Evolutionary conservation across 2,329 filamentous ascomycete species (phyloP), one percentile per base, ranked within the genome.

Genomic region (Anisogramma anomala): DNA sequence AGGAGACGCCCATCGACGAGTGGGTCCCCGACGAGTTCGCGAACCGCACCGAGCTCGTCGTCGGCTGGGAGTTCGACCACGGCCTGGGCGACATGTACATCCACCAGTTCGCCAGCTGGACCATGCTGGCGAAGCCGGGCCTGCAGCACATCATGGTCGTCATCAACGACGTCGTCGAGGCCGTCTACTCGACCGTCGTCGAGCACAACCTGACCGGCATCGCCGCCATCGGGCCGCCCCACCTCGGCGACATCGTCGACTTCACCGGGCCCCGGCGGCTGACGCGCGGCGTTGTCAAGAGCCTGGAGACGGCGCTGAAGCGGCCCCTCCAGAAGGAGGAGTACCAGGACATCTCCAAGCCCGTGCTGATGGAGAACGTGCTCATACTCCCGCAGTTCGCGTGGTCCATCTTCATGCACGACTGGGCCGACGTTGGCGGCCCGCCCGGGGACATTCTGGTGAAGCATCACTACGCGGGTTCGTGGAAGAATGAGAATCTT

Each of bases 1-100:
- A 5, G 6, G 55, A 76, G n/a, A 63, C 63, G 17, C 66, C 72
- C 0, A 56, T 77, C 37, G 56, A 68, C 31, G 28, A 46, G 2
- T 58, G 55, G 55, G 43, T 57, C 2, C 53, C 53, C 3, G 32
- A 36, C 11, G 13, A 39, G 4, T 34, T 50, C 20, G 49, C 50
- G 11, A 23, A 23, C 22, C 38, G 45, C 36, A 25, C 34, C 4
- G 47, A 49, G 2, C 50, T 58, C 10, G 42, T 60, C 13, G 49
- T 59, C 14, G 58, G 58, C 3, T 52, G 59, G 39, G 58, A 61
- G 37, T 58, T 53, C 20, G 58, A 61, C 40, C 40, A 28, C 33
- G 20, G 20, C 30, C 30, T 39, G 37, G 37, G 30, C 19, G 4
- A 30, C 22, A 9, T 8, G 20, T n/a, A 33, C 33, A 17, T 20